A percentile compares a stretch with the other conserved stretches of the same genome.
Evolutionary conservation across 139 green algal species (phyloP).

Genomic region (Tetradesmus obliquus): DNA sequence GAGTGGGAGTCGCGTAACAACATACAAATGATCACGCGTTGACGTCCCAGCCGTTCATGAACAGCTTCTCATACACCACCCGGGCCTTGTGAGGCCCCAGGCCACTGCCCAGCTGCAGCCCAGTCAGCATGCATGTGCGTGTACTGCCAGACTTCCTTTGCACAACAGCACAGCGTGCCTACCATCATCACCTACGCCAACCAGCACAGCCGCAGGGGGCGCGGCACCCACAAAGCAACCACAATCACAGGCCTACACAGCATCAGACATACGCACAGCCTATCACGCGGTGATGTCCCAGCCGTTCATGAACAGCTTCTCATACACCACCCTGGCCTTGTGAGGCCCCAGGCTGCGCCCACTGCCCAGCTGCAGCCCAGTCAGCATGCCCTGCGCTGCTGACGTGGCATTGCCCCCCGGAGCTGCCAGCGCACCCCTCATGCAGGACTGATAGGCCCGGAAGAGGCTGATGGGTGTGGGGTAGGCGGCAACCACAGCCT

Average conservation of each 20-base stretch:
- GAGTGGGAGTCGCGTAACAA: too few species aligned
- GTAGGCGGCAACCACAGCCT: slow-evolving; percentile 23
- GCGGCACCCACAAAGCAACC: too few species aligned
- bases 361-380: neutral
- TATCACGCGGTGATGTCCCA: neutral
- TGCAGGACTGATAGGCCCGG: slow-evolving; percentile 5
- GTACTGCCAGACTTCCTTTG: too few species aligned
- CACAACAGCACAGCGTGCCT: too few species aligned
- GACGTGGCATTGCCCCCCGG: neutral
- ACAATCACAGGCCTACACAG: too few species aligned
- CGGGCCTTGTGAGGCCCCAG: neutral
- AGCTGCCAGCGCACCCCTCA: neutral
- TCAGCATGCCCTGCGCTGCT: slow-evolving; percentile 21
- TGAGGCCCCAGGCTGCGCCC: slow-evolving; percentile 7
- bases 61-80: neutral
- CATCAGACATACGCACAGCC: too few species aligned
- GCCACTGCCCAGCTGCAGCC: slow-evolving; percentile 2
- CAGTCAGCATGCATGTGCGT: neutral
- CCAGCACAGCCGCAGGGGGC: too few species aligned
- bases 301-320: slow-evolving; percentile 25
- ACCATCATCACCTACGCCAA: too few species aligned
- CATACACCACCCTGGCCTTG: slow-evolving; percentile 1
- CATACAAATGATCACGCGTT: too few species aligned
- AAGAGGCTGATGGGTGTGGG: slow-evolving; percentile 42
- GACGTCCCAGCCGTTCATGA: too few species aligned